A percentile compares a stretch with the other conserved stretches of the same genome.
Conservation (phyloP, 805 yeast genomes). For the Blastobotrys peoriensis region DNA sequence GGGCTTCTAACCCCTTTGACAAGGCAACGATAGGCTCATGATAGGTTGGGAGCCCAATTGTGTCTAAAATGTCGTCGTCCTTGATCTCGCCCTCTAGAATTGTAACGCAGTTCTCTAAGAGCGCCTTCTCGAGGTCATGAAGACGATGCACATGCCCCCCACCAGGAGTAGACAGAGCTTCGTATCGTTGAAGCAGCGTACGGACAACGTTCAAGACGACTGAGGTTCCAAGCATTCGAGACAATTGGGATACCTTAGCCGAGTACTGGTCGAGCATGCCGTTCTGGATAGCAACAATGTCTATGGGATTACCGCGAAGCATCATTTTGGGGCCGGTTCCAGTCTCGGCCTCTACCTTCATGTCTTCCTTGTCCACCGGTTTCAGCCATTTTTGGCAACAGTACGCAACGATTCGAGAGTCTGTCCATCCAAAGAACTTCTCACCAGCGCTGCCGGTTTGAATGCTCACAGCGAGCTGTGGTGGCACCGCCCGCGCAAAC, state of each 20-base stretch:
- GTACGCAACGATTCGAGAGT: background rate
- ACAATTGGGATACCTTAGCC: background rate
- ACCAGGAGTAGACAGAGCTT: background rate
- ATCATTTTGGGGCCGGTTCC: too few relatives aligned
- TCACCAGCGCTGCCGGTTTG: too few relatives aligned
- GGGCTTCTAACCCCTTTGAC: too few relatives aligned
- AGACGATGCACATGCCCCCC: background rate
- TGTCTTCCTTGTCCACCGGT: too few relatives aligned
- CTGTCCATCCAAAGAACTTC: background rate
- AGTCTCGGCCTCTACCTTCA: too few relatives aligned
- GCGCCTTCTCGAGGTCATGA: background rate
- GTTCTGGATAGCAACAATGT: too few relatives aligned
- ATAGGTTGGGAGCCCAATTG: background rate
- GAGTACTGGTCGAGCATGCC: background rate
- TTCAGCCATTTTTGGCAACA: background rate
- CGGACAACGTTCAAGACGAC: background rate
- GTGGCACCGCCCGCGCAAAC: background rate
- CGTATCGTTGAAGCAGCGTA: background rate
- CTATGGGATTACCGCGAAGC: too few relatives aligned
- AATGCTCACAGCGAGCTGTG: background rate
- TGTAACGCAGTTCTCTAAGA: background rate
- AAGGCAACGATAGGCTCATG: too few relatives aligned
- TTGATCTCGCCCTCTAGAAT: background rate
- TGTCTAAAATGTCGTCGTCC: background rate
- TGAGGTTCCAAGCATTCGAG: background rate